These are phyloP conservation scores for Capsicum chinense DNA, from an alignment of 257 asterid genomes.

Conservation along the genomic window DNA sequence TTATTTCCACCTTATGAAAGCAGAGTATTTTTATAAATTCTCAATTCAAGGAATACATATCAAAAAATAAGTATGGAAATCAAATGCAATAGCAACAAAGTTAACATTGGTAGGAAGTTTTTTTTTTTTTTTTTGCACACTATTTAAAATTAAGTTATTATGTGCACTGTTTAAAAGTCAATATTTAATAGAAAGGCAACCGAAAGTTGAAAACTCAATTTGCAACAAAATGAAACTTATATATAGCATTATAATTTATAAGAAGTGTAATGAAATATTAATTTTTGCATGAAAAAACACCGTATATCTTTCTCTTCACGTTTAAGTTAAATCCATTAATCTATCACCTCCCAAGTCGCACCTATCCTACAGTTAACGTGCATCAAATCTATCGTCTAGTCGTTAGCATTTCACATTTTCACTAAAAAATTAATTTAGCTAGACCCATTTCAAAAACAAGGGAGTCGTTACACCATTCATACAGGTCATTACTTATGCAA, in stretches of 20 bases:
- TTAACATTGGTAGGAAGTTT: neutral
- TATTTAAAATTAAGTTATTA: neutral
- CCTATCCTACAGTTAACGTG: neutral
- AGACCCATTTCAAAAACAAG: neutral
- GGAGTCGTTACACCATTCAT: neutral
- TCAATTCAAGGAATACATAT: no score
- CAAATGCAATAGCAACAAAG: neutral
- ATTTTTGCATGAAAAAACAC: neutral
- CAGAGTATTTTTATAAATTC: no score
- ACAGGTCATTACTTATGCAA: neutral
- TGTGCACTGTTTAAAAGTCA: neutral
- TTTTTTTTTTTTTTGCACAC: neutral
- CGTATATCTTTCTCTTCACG: constrained; percentile 23
- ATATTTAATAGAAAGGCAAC: neutral
- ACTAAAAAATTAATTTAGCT: neutral
- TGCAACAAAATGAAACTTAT: neutral
- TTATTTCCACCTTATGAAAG: no score
- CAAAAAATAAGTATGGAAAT: neutral
- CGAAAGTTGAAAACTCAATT: neutral
- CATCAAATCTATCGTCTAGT: neutral
- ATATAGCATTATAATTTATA: neutral
- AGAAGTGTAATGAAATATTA: neutral
- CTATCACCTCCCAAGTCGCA: no score
- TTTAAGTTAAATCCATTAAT: constrained; percentile 9
- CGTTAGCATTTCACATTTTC: neutral